phyloP scores from a whole-genome alignment of 116 monocot species.

The Papilionanthe hybrid region DNA sequence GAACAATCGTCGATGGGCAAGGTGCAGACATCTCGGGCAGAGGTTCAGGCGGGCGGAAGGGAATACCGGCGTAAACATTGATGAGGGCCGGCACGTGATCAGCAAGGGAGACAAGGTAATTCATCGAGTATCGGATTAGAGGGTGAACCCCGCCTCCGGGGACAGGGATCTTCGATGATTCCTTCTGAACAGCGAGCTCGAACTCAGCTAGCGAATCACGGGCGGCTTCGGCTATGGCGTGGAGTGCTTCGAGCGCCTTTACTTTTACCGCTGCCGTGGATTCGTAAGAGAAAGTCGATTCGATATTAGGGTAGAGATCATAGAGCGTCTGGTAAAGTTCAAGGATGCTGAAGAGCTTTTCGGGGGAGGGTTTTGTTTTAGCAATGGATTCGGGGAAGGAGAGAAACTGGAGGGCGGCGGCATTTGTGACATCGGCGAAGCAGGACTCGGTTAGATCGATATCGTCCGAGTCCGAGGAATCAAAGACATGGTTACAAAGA shows the following conservation, averaged over 20 bases:
- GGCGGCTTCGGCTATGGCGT: constrained; percentile 38
- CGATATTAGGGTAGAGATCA: constrained; percentile 36
- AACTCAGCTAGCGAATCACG: constrained; percentile 39
- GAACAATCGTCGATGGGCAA: not conserved
- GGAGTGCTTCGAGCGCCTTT: constrained; percentile 24
- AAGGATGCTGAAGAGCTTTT: constrained; percentile 54
- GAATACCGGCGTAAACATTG: constrained; percentile 36
- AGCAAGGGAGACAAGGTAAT: constrained; percentile 43
- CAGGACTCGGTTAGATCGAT: constrained; percentile 31
- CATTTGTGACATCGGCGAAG: constrained; percentile 42
- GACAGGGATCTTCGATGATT: constrained; percentile 28
- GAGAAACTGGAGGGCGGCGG: constrained; percentile 37
- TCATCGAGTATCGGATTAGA: constrained; percentile 55
- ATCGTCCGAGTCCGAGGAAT: constrained; percentile 16
- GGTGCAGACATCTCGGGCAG: constrained; percentile 24
- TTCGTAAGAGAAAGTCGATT: constrained; percentile 36
- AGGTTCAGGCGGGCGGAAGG: constrained; percentile 12
- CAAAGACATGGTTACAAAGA: constrained; percentile 57
- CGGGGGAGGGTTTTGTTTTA: constrained; percentile 35
- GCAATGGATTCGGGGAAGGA: constrained; percentile 40
- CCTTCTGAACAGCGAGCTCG: constrained; percentile 48
- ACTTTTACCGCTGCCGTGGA: constrained; percentile 20
- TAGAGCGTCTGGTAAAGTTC: constrained; percentile 42
- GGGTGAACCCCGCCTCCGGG: constrained; percentile 57
- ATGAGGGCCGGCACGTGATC: constrained; percentile 34